phyloP scores from a whole-genome alignment of 2,329 filamentous ascomycete species.

The Clarireedia homoeocarpa region DNA sequence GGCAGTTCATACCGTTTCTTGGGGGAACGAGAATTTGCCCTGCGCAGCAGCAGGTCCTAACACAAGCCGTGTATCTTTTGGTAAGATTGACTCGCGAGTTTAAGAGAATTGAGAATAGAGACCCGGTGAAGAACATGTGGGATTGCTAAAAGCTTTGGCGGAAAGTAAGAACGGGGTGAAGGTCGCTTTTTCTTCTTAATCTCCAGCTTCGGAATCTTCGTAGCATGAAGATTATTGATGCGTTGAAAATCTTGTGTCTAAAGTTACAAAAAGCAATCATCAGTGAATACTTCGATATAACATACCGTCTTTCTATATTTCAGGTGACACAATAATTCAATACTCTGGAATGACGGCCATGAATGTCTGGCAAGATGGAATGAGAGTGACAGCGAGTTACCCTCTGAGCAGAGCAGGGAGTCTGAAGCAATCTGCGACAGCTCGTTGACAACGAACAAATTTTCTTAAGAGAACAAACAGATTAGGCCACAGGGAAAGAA shows the following conservation, averaged over 20 bases:
- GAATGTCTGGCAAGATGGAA: too few species aligned
- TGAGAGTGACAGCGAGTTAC: too few species aligned
- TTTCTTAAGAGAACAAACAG: too few species aligned
- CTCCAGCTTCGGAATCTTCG: background rate
- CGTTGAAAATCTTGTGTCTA: background rate
- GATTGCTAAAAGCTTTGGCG: background rate
- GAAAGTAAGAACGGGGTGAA: constrained; percentile 10
- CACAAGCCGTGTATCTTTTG: constrained; percentile 27
- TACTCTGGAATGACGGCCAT: too few species aligned
- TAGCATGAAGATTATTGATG: background rate
- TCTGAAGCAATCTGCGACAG: too few species aligned
- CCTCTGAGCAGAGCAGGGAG: too few species aligned
- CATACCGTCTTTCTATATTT: too few species aligned
- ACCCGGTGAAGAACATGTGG: constrained; percentile 11
- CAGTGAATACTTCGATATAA: background rate
- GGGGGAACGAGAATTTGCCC: constrained; percentile 29
- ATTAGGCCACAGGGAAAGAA: too few species aligned
- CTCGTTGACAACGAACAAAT: too few species aligned
- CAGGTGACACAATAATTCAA: too few species aligned
- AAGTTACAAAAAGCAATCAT: background rate
- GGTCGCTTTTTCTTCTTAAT: background rate
- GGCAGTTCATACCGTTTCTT: constrained; percentile 30
- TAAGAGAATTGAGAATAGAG: constrained; percentile 23
- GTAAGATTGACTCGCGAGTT: constrained; percentile 21
- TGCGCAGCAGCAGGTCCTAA: constrained; percentile 30